Evolutionary conservation across 495 filamentous ascomycete genomes (phyloP), one percentile per base, ranked within the genome.

Genomic region (Penicillium ochrochloron): DNA sequence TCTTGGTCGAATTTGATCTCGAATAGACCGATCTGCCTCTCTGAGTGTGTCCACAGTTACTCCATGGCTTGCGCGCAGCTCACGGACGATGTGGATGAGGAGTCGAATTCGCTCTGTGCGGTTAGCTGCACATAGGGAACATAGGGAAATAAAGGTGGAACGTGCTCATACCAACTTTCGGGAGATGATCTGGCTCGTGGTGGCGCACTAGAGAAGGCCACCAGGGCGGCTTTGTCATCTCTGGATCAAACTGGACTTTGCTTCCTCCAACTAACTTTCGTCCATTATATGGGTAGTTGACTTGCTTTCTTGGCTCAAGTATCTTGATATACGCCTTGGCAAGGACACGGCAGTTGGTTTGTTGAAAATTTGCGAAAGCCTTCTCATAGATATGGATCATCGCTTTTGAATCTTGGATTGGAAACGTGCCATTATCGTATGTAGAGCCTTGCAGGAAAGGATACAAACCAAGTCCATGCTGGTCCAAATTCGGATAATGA

Each of bases 231-330:
- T 77, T 81, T 1, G 78, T 81, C 54, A 66, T 59, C 52, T 80
- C 74, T 9, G 79, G 78, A 27, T 77, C 70, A 3, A 79, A 62
- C 53, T 79, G 76, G 34, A 73, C 67, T 17, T 72, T 66, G 5
- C 55, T 59, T 8, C 77, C 78, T 3, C 64, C 67, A n/a, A 77
- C 68, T 15, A 76, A 68, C 59, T 76, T 78, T 11, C 84, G 82
- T 60, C 85, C 81, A 29, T 89, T 92, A 72, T 96, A 97, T 0
- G 93, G 93, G 65, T 90, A 87, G 44, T 83, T 88, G 0, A 87
- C 86, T 71, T 96, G 92, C 73, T 97, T 97, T 68, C 90, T 91
- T 0, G 92, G 90, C 60, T 92, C 90, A 2, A 95, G 87, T 12
- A 88, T 79, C 67, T 90, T 92, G 68, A 96, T 87, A 80, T 92